phyloP scores from a whole-genome alignment of 768 basidiomycete species.

The Agrocybe praecox region DNA sequence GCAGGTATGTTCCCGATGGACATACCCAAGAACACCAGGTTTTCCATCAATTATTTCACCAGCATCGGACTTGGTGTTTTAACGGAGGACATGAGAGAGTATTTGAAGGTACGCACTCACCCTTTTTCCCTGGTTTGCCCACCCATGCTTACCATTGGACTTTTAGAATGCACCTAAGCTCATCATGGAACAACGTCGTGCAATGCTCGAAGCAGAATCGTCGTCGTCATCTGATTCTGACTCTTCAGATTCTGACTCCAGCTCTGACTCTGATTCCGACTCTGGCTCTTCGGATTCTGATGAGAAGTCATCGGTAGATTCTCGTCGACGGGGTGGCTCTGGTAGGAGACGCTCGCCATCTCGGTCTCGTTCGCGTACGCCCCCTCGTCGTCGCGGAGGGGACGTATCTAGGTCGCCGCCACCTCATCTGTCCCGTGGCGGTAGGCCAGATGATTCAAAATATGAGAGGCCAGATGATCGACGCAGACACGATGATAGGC shows the following conservation, averaged over 20 bases:
- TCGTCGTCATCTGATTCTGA: conserved; percentile 41
- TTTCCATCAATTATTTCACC: conserved; percentile 98
- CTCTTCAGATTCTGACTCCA: conserved; percentile 30
- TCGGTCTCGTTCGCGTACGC: conserved; percentile 23
- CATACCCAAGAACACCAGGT: conserved; percentile 94
- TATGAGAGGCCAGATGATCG: conserved; percentile 9
- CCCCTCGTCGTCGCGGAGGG: conserved; percentile 19
- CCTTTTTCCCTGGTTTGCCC: not conserved
- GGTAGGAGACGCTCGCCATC: conserved; percentile 6
- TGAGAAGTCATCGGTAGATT: conserved; percentile 16
- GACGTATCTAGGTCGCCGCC: conserved; percentile 23
- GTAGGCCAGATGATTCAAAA: conserved; percentile 7
- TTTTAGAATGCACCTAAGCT: conserved; percentile 87
- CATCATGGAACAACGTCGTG: conserved; percentile 93
- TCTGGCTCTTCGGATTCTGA: conserved; percentile 25
- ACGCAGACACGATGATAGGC: conserved; percentile 13
- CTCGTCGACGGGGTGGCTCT: conserved; percentile 14
- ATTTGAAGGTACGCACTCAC: conserved; percentile 70
- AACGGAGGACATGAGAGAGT: conserved; percentile 97
- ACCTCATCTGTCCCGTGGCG: conserved; percentile 10
- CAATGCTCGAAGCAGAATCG: conserved; percentile 75
- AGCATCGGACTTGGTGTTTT: conserved; percentile 88
- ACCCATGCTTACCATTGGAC: conserved; percentile 6
- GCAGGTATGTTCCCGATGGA: conserved; percentile 93
- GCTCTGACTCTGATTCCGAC: conserved; percentile 13